phyloP scores from a whole-genome alignment of 139 green algal genomes.

The Volvox africanus region DNA sequence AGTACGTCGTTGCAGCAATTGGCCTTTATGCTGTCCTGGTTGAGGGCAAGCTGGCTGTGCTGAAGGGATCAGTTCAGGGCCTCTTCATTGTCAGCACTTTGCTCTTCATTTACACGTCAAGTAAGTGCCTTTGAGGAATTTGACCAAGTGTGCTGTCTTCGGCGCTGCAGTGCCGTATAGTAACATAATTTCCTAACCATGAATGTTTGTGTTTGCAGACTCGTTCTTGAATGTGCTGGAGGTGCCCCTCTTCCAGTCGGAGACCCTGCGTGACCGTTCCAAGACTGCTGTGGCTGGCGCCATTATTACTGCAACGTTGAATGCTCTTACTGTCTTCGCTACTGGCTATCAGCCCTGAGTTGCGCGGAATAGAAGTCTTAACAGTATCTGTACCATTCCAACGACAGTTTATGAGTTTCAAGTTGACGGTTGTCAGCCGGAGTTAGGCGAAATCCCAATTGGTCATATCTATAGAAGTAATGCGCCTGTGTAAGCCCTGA shows the following conservation, averaged over 20 bases:
- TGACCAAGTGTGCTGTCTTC: background rate
- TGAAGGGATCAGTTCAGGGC: conserved; percentile 3
- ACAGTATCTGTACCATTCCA: too few relatives aligned
- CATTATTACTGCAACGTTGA: conserved; percentile 25
- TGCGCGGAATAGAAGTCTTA: too few relatives aligned
- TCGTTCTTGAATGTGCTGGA: conserved; percentile 18
- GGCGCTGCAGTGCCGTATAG: too few relatives aligned
- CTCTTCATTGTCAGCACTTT: conserved; percentile 30
- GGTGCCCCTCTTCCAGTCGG: conserved; percentile 18
- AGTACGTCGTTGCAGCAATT: conserved; percentile 3
- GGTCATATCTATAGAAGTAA: too few relatives aligned
- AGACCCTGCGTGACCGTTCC: conserved; percentile 20
- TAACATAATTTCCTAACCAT: background rate
- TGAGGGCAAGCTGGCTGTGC: background rate
- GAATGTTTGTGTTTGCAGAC: background rate
- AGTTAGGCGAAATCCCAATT: too few relatives aligned
- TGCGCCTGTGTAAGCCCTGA: too few relatives aligned
- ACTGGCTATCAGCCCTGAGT: background rate
- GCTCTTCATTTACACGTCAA: conserved; percentile 33
- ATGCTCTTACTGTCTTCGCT: background rate
- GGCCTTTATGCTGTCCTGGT: background rate
- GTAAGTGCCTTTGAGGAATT: background rate
- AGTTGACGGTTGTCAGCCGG: too few relatives aligned
- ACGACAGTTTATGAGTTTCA: too few relatives aligned
- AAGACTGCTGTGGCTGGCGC: conserved; percentile 34